Conservation (phyloP, 495 filamentous ascomycete genomes). For the Podospora pseudocomata region DNA sequence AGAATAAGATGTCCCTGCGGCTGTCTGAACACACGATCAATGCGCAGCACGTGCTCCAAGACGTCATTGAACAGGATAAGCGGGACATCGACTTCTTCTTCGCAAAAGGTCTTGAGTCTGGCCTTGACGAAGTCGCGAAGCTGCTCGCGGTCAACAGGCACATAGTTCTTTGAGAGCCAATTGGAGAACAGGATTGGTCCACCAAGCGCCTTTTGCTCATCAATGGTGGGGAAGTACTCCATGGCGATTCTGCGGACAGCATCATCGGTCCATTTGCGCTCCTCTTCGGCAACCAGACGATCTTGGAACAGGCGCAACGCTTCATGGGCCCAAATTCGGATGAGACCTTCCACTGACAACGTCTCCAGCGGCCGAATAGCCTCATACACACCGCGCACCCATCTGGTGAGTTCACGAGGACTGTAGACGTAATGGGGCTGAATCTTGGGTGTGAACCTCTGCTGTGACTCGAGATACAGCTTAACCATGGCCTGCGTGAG, state of each 20-base stretch:
- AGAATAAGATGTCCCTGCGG: constrained; percentile 97
- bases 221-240: constrained; percentile 89
- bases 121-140: constrained; percentile 97
- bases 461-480: constrained; percentile 90
- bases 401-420: constrained; percentile 93
- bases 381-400: constrained; percentile 96
- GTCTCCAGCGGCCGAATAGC: constrained; percentile 88
- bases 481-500: constrained; percentile 98
- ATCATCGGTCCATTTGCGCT: constrained; percentile 91
- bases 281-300: constrained; percentile 87
- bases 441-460: constrained; percentile 89
- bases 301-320: constrained; percentile 95
- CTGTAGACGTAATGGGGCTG: constrained; percentile 99
- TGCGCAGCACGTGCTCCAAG: constrained; percentile 93
- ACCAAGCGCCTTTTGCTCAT: constrained; percentile 81
- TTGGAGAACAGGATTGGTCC: constrained; percentile 97
- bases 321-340: constrained; percentile 98
- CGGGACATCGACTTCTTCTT: constrained; percentile 98
- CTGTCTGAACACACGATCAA: constrained; percentile 97
- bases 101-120: constrained; percentile 94
- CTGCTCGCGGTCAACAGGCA: constrained; percentile 90
- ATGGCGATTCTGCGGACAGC: constrained; percentile 78
- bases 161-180: constrained; percentile 98
- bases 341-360: constrained; percentile 82
- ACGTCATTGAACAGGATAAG: constrained; percentile 98